Conservation (phyloP, 179 eudicot genomes). For the Dionaea muscipula region DNA sequence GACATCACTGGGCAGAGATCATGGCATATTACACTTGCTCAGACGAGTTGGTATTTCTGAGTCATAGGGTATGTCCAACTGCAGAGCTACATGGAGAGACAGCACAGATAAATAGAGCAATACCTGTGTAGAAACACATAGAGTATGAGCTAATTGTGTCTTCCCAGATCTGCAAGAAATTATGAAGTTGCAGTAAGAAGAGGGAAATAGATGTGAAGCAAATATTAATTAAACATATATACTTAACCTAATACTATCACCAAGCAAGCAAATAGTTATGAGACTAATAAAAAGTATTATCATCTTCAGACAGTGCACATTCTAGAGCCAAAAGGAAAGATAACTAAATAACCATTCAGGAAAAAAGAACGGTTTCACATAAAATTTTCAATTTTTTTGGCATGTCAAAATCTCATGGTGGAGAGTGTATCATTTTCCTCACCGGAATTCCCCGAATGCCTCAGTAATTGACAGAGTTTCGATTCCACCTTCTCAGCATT, state of each 20-base stretch:
- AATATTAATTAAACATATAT: neutral
- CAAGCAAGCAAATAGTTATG: neutral
- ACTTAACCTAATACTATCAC: neutral
- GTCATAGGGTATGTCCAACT: neutral
- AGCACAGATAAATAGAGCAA: neutral
- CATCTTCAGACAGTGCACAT: neutral
- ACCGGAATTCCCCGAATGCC: slow-evolving; percentile 93
- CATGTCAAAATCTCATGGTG: neutral
- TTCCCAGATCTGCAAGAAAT: slow-evolving; percentile 57
- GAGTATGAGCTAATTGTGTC: slow-evolving; percentile 87
- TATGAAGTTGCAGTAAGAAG: slow-evolving; percentile 3
- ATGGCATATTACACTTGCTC: neutral
- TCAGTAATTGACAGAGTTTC: slow-evolving; percentile 77
- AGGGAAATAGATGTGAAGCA: neutral
- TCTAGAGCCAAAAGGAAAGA: neutral
- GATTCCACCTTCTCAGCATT: slow-evolving; percentile 48
- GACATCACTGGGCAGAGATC: neutral
- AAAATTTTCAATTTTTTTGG: too few relatives aligned
- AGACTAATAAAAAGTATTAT: neutral
- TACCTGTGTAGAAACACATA: slow-evolving; percentile 82
- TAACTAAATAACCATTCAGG: neutral
- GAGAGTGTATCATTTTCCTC: slow-evolving; percentile 6
- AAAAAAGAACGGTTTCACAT: too few relatives aligned
- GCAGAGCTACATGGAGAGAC: neutral
- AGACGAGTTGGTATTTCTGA: neutral